These are phyloP conservation scores for Saturnispora diversa DNA, from an alignment of 805 yeast genomes.

Conservation along the genomic window DNA sequence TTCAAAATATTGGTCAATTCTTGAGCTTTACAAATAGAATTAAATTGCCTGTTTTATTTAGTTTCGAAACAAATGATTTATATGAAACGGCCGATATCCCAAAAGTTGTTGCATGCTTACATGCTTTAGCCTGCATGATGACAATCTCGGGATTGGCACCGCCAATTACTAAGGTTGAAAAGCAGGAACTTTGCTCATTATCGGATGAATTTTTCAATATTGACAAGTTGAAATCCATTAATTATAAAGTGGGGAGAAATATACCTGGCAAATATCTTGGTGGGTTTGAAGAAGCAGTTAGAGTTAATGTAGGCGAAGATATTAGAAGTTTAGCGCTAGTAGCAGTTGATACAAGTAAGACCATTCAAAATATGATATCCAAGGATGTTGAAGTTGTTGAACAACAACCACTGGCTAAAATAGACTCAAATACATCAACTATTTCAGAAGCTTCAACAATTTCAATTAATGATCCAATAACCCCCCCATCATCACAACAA, in stretches of 20 bases:
- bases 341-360: slow-evolving; percentile 3
- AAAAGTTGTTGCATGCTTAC: slow-evolving; percentile 86
- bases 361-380: background rate
- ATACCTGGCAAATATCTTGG: slow-evolving; percentile 35
- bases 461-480: slow-evolving; percentile 3
- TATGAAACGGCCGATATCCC: slow-evolving; percentile 90
- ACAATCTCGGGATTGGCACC: slow-evolving; percentile 53
- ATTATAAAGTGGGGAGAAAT: slow-evolving; percentile 44
- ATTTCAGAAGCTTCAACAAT: background rate
- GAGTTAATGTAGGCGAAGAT: slow-evolving; percentile 27
- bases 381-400: slow-evolving; percentile 4
- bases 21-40: slow-evolving; percentile 60
- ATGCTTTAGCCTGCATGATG: slow-evolving; percentile 75
- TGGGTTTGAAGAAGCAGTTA: slow-evolving; percentile 28
- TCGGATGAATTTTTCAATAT: slow-evolving; percentile 35
- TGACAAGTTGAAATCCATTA: slow-evolving; percentile 62
- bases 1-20: slow-evolving; percentile 85
- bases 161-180: slow-evolving; percentile 53
- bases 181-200: slow-evolving; percentile 21
- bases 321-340: slow-evolving; percentile 19
- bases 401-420: background rate
- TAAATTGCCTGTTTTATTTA: slow-evolving; percentile 77
- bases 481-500: slow-evolving; percentile 10
- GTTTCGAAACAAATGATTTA: slow-evolving; percentile 86
- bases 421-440: background rate